These are phyloP conservation scores for Medicago arabica DNA, from an alignment of 306 rosid genomes.

Conservation along the genomic window DNA sequence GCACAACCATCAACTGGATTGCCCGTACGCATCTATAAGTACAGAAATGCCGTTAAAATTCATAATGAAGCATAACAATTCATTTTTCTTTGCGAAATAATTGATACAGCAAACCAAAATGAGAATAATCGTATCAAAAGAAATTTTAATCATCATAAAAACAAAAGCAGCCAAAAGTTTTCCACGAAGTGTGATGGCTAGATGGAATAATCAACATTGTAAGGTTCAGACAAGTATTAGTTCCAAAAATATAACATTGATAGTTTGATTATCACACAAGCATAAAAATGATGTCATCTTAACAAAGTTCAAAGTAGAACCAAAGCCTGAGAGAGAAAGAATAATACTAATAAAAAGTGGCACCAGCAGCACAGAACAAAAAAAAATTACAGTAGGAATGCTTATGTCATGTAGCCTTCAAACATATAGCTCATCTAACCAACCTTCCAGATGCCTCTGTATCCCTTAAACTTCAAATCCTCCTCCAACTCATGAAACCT, in stretches of 20 bases:
- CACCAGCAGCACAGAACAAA: constrained; percentile 27
- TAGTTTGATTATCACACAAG: constrained; percentile 10
- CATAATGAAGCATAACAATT: constrained; percentile 7
- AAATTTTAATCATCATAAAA: not conserved
- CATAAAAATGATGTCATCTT: not conserved
- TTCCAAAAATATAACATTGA: not conserved
- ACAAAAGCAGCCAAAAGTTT: constrained; percentile 1
- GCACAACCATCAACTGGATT: constrained; percentile 90
- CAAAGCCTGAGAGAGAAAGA: constrained; percentile 25
- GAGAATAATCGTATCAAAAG: not conserved
- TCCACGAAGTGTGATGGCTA: not conserved
- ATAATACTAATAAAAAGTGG: constrained; percentile 21
- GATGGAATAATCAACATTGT: not conserved
- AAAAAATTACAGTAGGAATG: constrained; percentile 3
- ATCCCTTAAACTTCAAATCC: constrained; percentile 72
- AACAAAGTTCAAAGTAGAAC: constrained; percentile 22
- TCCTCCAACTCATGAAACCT: constrained; percentile 76
- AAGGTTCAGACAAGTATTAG: not conserved
- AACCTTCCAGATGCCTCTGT: constrained; percentile 91
- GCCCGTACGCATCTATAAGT: constrained; percentile 89
- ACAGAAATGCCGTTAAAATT: constrained; percentile 53
- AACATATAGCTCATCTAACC: constrained; percentile 39
- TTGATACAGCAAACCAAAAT: constrained; percentile 29
- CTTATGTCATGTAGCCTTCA: constrained; percentile 33
- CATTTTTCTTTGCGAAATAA: constrained; percentile 13